Evolutionary conservation across 345 rosid species (phyloP), one percentile per base, ranked within the genome.

Genomic region (Salix udensis): DNA sequence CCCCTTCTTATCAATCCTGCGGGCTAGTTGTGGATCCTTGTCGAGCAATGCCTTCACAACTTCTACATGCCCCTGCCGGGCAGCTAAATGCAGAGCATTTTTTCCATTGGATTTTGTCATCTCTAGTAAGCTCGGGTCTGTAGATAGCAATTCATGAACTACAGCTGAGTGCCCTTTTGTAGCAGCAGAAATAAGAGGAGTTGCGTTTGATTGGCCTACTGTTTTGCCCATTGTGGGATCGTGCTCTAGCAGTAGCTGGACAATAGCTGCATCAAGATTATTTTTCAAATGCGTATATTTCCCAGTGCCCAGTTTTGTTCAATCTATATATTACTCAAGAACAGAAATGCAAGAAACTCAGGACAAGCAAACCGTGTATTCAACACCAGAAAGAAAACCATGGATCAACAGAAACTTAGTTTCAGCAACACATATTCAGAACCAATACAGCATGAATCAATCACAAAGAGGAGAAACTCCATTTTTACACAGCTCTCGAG

Each of bases 51-150:
- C 79, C 77, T 82, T 88, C n/a, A 93, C 98, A 53, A 93, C 89
- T 37, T 90, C 97, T 16, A 84, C 91, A 75, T 92, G 93, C 34
- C 98, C 99, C 81, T 96, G 98, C 71, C 99, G 89, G 7, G 93
- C 94, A 70, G 98, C 91, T 39, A 93, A 87, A 83, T 93, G 99
- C 65, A 96, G 85, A 44, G 99, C 96, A 71, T 92, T 96, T 78
- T 96, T 96, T 1, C 98, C 98, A 23, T 93, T 96, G 5, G 93
- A 83, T 84, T 85, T 86, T 12, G 94, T 68, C 15, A 87, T 85
- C 71, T 90, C 92, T 23, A 93, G 71, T 80, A 89, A 86, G 83
- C 88, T 85, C 34, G 85, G 79, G 82, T 93, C 94, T 81, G 82
- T 87, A 1, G 83, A 81, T 60, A 96, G 90, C 84, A 93, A 85